Conservation (phyloP, 306 rosid species). For the Glycine soja region DNA sequence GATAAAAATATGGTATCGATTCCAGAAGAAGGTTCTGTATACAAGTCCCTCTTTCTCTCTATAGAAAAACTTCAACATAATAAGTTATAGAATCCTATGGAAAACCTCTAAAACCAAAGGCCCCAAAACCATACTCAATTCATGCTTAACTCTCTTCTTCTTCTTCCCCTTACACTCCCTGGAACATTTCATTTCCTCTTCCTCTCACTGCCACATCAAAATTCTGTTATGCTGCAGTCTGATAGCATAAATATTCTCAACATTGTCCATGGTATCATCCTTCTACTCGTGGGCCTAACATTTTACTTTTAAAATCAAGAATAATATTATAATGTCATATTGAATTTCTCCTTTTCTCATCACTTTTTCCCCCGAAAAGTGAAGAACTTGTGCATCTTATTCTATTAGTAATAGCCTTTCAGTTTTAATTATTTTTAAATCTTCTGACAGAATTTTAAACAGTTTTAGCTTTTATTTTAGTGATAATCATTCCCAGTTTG, state of each 20-base stretch:
- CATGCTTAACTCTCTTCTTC: no score
- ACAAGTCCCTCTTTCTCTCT: conserved; percentile 5
- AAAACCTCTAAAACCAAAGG: neutral
- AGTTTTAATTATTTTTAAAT: neutral
- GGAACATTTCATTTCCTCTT: neutral
- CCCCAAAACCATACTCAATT: neutral
- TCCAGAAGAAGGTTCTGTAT: neutral
- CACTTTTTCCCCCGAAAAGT: neutral
- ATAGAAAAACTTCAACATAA: neutral
- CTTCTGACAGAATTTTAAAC: neutral
- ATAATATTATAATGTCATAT: neutral
- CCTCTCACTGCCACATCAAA: neutral
- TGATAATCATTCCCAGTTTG: conserved; percentile 1
- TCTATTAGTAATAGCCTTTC: neutral
- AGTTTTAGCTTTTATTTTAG: conserved; percentile 10
- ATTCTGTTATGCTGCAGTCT: neutral
- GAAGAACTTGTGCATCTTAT: neutral
- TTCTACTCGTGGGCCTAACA: neutral
- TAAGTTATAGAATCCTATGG: neutral
- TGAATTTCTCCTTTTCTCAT: neutral
- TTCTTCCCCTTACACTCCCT: neutral
- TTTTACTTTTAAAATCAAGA: neutral
- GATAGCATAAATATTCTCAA: conserved; percentile 19
- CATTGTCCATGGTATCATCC: neutral
- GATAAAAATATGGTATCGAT: neutral